phyloP scores from a whole-genome alignment of 345 rosid species.

The Physaria fendleri region DNA sequence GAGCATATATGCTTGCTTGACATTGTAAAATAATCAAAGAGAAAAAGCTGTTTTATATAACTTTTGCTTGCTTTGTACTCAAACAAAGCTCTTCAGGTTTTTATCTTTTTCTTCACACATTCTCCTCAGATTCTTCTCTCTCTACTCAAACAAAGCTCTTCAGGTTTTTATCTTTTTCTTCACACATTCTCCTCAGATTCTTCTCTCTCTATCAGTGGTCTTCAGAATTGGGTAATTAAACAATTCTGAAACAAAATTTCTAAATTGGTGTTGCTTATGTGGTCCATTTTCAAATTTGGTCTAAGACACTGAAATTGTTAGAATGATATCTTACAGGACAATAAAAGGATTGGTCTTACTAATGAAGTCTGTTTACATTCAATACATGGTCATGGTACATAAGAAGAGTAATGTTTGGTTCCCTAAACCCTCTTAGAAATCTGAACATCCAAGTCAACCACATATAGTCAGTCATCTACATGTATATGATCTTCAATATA shows the following conservation, averaged over 20 bases:
- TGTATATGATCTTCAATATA: constrained; percentile 7
- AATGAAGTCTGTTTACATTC: constrained; percentile 1
- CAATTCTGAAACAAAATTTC: too few species aligned
- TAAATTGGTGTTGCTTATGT: too few species aligned
- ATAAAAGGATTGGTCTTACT: too few species aligned
- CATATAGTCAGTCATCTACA: constrained; percentile 8
- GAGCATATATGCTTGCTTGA: constrained; percentile 84
- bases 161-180: constrained; percentile 21
- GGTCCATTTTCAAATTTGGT: too few species aligned
- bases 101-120: constrained; percentile 29
- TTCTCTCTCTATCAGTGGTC: constrained; percentile 38
- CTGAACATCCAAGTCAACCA: constrained; percentile 17
- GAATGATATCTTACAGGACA: too few species aligned
- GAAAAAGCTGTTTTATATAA: constrained; percentile 24
- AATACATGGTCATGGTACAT: constrained; percentile 17
- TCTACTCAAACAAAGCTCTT: constrained; percentile 55
- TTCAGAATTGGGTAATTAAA: too few species aligned
- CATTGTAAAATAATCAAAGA: constrained; percentile 26
- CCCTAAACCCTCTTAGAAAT: neutral
- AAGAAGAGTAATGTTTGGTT: constrained; percentile 8
- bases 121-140: constrained; percentile 20
- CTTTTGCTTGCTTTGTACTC: constrained; percentile 86
- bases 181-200: constrained; percentile 29
- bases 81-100: constrained; percentile 38
- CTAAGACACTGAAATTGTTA: too few species aligned